Evolutionary conservation across 2,329 filamentous ascomycete genomes (phyloP).

Genomic region (Falciphora oryzae): DNA sequence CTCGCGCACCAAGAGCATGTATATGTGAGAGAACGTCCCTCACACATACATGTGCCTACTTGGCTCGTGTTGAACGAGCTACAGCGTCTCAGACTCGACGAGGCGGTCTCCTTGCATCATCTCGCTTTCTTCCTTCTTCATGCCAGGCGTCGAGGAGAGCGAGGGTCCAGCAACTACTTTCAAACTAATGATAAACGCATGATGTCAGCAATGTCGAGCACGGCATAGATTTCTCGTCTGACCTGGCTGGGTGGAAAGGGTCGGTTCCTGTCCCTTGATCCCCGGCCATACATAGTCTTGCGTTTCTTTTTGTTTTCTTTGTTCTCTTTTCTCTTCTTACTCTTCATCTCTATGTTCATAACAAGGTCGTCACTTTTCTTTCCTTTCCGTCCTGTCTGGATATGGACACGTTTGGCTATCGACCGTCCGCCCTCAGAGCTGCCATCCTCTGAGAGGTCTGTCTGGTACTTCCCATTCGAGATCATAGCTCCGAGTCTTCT

Average conservation of each 20-base stretch:
- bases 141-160: neutral
- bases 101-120: neutral
- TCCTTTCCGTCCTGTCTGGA: neutral
- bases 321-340: constrained; percentile 17
- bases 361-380: neutral
- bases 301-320: constrained; percentile 17
- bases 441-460: neutral
- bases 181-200: neutral
- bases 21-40: constrained; percentile 29
- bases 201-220: neutral
- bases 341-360: constrained; percentile 10
- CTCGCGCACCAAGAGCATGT: constrained; percentile 54
- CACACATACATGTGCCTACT: neutral
- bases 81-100: neutral
- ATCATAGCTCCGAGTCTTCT: neutral
- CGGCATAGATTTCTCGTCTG: constrained; percentile 12
- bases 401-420: neutral
- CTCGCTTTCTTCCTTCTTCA: neutral
- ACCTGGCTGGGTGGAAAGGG: constrained; percentile 14
- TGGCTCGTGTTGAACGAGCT: too few species aligned
- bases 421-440: neutral
- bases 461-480: neutral
- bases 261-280: constrained; percentile 9
- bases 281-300: neutral
- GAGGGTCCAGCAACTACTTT: constrained; percentile 1